Evolutionary conservation across 164 flowering plant genomes (phyloP), one percentile per base, ranked within the genome.

Genomic region (Liquidambar formosana): DNA sequence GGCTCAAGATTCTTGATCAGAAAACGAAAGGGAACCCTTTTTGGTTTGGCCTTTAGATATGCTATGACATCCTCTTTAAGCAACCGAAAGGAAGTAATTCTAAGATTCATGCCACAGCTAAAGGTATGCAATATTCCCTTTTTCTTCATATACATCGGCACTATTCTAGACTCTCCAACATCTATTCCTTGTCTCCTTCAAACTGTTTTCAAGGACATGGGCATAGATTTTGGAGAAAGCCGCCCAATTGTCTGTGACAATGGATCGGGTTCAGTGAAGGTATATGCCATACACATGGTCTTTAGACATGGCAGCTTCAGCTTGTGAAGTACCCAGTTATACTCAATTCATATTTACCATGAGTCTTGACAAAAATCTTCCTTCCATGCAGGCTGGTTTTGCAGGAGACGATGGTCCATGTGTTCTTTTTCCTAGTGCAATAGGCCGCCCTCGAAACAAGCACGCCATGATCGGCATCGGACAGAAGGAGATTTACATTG

Each of bases 351-450:
- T n/a, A n/a, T n/a, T n/a, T n/a, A n/a, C n/a, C n/a, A n/a, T n/a
- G n/a, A n/a, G n/a, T n/a, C n/a, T n/a, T n/a, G n/a, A n/a, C n/a
- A n/a, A n/a, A n/a, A 33, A 33, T 33, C 6, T 33, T 33, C 2
- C 41, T 33, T 33, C 41, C 41, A 33, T 65, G 57, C 70, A 80
- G 81, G 81, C 79, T 73, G 84, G 81, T 21, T 80, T 78, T 62
- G 76, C 79, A 13, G 84, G 81, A 15, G 83, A 72, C 49, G 81
- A 80, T 70, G 79, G 73, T 56, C 83, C 80, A 49, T 33, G 71
- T 51, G 80, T 73, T 25, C 74, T 77, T 10, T 69, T 80, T 45
- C 83, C 83, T 3, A 80, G 77, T 57, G 46, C 75, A 18, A 48
- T 77, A 52, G 83, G 83, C 43, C 70, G 75, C 1, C 76, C 76